Evolutionary conservation across 2,329 filamentous ascomycete species (phyloP).

Genomic region (Neonectria punicea): DNA sequence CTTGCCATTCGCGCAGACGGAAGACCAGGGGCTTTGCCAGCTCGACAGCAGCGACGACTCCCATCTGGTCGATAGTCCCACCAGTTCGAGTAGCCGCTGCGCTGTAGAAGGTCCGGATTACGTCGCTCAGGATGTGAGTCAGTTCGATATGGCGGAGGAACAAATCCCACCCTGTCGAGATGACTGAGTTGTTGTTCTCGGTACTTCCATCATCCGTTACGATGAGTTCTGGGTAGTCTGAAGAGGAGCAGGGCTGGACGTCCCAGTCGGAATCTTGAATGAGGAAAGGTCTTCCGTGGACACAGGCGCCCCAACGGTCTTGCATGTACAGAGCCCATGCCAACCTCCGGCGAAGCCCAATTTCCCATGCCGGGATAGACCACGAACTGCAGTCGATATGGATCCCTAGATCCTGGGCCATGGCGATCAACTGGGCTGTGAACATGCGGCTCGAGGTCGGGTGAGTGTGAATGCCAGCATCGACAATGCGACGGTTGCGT

Average conservation of each 20-base stretch:
- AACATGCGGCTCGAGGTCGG: conserved; percentile 55
- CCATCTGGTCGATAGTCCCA: conserved; percentile 47
- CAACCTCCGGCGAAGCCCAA: conserved; percentile 67
- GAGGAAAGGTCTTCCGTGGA: conserved; percentile 67
- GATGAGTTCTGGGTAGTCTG: conserved; percentile 53
- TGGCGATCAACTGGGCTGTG: conserved; percentile 64
- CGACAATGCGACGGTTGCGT: conserved; percentile 53
- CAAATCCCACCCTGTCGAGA: conserved; percentile 57
- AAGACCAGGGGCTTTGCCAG: conserved; percentile 48
- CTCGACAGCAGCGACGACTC: conserved; percentile 47
- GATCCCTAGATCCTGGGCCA: conserved; percentile 68
- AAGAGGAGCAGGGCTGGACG: conserved; percentile 50
- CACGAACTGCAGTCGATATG: conserved; percentile 71
- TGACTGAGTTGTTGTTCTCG: conserved; percentile 54
- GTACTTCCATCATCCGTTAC: conserved; percentile 49
- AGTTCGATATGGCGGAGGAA: conserved; percentile 63
- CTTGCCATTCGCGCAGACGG: conserved; percentile 56
- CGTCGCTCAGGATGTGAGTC: conserved; percentile 62
- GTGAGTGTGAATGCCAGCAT: conserved; percentile 35
- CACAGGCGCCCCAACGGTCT: conserved; percentile 69
- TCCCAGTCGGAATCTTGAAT: conserved; percentile 66
- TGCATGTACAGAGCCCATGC: conserved; percentile 75
- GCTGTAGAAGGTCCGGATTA: conserved; percentile 61
- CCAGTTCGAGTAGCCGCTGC: conserved; percentile 44
- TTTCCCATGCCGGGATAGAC: conserved; percentile 72